Evolutionary conservation across 129 eudicot species (phyloP).

Genomic region (Calendula officinalis): DNA sequence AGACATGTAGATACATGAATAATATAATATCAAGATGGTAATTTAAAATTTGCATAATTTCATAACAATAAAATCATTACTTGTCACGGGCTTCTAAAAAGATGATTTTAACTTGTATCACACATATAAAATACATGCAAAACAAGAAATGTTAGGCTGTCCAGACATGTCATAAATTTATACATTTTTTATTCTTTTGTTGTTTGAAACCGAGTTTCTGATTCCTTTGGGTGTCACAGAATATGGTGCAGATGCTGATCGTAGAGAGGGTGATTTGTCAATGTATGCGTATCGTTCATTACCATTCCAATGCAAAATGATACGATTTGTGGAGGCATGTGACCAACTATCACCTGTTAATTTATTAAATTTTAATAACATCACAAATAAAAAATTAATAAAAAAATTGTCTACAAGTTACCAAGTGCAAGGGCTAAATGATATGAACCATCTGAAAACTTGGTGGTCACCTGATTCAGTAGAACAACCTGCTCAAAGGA

Average conservation of each 20-base stretch:
- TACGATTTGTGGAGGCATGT: slow-evolving; percentile 80
- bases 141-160: slow-evolving; percentile 1
- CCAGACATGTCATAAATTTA: slow-evolving; percentile 23
- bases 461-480: slow-evolving; percentile 83
- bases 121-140: background rate
- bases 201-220: slow-evolving; percentile 51
- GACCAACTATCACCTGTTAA: slow-evolving; percentile 94
- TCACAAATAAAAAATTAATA: background rate
- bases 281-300: slow-evolving; percentile 64
- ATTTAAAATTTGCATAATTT: too few relatives aligned
- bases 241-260: slow-evolving; percentile 73
- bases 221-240: slow-evolving; percentile 67
- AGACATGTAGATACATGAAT: too few relatives aligned
- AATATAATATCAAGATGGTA: too few relatives aligned
- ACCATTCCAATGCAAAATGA: slow-evolving; percentile 86
- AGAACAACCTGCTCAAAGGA: slow-evolving; percentile 67
- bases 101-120: background rate
- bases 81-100: background rate
- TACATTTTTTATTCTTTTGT: slow-evolving; percentile 53
- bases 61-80: background rate
- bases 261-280: slow-evolving; percentile 80
- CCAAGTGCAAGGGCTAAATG: slow-evolving; percentile 92
- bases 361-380: slow-evolving; percentile 19
- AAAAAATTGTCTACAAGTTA: slow-evolving; percentile 26
- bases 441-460: slow-evolving; percentile 69